Conservation (phyloP, 2,329 filamentous ascomycete species). For the Ambrosiella xylebori region DNA sequence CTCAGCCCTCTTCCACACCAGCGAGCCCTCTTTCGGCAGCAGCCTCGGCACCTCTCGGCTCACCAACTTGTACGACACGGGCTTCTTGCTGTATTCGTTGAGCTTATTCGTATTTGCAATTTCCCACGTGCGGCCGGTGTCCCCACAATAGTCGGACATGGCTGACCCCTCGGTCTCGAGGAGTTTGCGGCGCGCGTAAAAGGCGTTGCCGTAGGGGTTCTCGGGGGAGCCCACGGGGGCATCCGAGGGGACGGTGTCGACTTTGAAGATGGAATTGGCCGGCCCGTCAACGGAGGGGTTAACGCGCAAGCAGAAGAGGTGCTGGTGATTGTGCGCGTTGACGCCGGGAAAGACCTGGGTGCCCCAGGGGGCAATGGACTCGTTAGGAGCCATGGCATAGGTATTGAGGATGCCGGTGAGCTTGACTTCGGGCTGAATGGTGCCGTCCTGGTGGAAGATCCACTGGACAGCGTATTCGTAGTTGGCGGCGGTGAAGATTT, state of each 20-base stretch:
- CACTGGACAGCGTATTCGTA: conserved; percentile 75
- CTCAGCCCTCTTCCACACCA: conserved; percentile 80
- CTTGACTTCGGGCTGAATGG: conserved; percentile 80
- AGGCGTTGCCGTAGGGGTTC: conserved; percentile 82
- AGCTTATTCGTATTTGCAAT: conserved; percentile 70
- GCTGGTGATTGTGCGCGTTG: conserved; percentile 91
- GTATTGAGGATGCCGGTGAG: conserved; percentile 89
- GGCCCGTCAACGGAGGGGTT: conserved; percentile 77
- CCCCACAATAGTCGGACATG: conserved; percentile 65
- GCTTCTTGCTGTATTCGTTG: conserved; percentile 76
- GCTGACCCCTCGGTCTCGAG: conserved; percentile 52
- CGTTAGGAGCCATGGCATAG: conserved; percentile 61
- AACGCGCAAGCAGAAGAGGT: conserved; percentile 79
- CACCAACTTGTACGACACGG: conserved; percentile 74
- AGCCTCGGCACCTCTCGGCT: conserved; percentile 66
- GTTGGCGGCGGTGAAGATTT: conserved; percentile 89
- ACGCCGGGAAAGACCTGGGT: conserved; percentile 81
- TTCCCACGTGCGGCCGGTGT: conserved; percentile 72
- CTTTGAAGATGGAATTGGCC: conserved; percentile 70
- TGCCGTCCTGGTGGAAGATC: conserved; percentile 86
- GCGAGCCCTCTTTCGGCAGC: conserved; percentile 59
- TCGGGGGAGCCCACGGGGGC: conserved; percentile 58
- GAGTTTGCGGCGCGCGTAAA: conserved; percentile 71
- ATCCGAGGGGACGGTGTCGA: conserved; percentile 53
- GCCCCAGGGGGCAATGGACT: conserved; percentile 75